Conservation (phyloP, 106 monocot species). For the Narthecium ossifragum region DNA sequence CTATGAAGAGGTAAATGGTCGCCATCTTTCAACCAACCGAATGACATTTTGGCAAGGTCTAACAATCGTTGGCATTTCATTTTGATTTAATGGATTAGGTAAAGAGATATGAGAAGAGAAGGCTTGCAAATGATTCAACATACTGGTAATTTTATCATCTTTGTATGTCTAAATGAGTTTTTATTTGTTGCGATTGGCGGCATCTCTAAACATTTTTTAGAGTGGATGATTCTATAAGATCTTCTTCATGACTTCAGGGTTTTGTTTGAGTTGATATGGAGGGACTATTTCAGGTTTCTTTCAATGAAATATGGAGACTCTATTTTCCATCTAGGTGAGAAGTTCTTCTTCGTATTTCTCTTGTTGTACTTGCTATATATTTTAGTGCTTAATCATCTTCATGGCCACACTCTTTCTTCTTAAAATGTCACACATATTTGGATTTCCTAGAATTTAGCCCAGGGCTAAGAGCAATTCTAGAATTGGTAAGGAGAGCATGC, state of each 20-base stretch:
- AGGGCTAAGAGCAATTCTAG: too few relatives aligned
- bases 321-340: conserved; percentile 80
- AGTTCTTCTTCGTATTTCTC: background rate
- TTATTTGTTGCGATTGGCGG: background rate
- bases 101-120: conserved; percentile 81
- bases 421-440: too few relatives aligned
- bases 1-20: conserved; percentile 65
- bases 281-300: conserved; percentile 93
- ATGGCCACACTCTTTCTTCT: too few relatives aligned
- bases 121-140: conserved; percentile 88
- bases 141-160: conserved; percentile 58
- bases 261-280: conserved; percentile 96
- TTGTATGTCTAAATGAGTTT: background rate
- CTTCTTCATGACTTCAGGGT: conserved; percentile 65
- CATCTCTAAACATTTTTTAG: background rate
- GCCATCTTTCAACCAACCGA: background rate
- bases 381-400: background rate
- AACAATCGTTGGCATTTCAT: background rate
- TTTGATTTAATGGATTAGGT: conserved; percentile 51
- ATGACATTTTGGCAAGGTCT: background rate
- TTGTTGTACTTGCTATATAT: background rate
- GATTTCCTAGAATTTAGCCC: too few relatives aligned
- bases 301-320: conserved; percentile 84
- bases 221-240: too few relatives aligned
- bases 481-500: too few relatives aligned